Evolutionary conservation across 1,284 basidiomycete genomes (phyloP).

Genomic region (Mycena citricolor): DNA sequence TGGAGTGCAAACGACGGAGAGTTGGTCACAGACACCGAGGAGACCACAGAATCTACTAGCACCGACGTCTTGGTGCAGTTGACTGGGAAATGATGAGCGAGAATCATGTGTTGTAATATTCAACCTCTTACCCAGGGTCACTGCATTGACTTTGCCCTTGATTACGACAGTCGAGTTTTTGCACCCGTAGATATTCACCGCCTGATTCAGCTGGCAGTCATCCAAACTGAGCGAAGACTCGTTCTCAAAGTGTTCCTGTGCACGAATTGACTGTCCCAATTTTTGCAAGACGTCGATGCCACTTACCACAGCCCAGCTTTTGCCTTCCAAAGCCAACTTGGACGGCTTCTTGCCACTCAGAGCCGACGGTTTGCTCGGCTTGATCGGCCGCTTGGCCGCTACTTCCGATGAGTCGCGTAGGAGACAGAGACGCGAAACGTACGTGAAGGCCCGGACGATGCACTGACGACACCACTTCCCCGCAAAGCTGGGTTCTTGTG

Average conservation of each 20-base stretch:
- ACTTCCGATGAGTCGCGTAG: conserved; percentile 1
- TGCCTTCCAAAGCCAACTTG: conserved; percentile 90
- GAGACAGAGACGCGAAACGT: not conserved
- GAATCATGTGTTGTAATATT: not conserved
- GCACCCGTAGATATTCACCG: conserved; percentile 89
- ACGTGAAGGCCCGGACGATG: conserved; percentile 34
- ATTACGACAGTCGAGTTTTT: conserved; percentile 87
- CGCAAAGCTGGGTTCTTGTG: conserved; percentile 96
- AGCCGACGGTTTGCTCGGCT: conserved; percentile 80
- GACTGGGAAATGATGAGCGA: conserved; percentile 46
- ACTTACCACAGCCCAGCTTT: conserved; percentile 90
- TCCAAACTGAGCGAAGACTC: conserved; percentile 76
- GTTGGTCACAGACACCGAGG: conserved; percentile 83
- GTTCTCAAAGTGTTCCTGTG: conserved; percentile 91
- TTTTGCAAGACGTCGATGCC: not conserved
- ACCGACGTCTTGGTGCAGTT: conserved; percentile 90
- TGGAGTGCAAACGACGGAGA: conserved; percentile 94
- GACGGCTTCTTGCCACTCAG: conserved; percentile 87
- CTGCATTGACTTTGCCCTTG: conserved; percentile 94
- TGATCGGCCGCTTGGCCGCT: conserved; percentile 63
- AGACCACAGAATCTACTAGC: conserved; percentile 90
- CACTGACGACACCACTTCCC: conserved; percentile 63
- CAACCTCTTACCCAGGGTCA: conserved; percentile 74
- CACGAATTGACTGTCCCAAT: not conserved
- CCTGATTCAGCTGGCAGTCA: conserved; percentile 80